These are phyloP conservation scores for Luvunga scandens DNA, from an alignment of 345 rosid species.

Conservation along the genomic window DNA sequence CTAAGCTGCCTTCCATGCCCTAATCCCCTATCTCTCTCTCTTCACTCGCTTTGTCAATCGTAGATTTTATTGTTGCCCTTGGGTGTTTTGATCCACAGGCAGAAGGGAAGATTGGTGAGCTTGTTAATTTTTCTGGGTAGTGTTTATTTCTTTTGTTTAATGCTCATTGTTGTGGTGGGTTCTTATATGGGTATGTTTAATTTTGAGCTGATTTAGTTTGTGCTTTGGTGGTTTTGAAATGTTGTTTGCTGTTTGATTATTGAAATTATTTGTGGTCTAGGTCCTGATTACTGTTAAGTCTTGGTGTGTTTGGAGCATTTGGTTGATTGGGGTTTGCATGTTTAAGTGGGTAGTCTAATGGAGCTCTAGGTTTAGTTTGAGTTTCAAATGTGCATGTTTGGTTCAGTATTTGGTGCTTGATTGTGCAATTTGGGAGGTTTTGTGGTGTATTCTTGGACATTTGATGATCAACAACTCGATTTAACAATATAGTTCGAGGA, in stretches of 20 bases:
- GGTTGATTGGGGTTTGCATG: constrained; percentile 20
- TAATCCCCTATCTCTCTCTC: constrained; percentile 20
- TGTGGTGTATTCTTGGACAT: constrained; percentile 7
- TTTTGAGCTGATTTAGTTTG: constrained; percentile 25
- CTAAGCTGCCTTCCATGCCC: constrained; percentile 41
- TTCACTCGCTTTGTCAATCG: constrained; percentile 15
- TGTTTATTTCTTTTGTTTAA: constrained; percentile 14
- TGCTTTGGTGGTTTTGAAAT: constrained; percentile 19
- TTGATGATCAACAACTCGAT: constrained; percentile 15
- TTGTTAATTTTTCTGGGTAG: constrained; percentile 22
- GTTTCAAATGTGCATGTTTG: constrained; percentile 30
- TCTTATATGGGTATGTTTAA: constrained; percentile 18
- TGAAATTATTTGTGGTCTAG: constrained; percentile 5
- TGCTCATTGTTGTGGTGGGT: not conserved
- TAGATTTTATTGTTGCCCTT: not conserved
- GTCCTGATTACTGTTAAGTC: constrained; percentile 14
- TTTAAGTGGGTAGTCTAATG: constrained; percentile 24
- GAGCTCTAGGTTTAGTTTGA: constrained; percentile 25
- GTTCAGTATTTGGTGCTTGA: constrained; percentile 18
- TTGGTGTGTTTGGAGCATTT: constrained; percentile 18
- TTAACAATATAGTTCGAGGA: not conserved
- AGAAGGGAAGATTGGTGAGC: constrained; percentile 45
- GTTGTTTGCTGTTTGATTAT: constrained; percentile 29
- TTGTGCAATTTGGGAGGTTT: constrained; percentile 16
- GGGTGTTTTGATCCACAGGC: constrained; percentile 27